Conservation (phyloP, 2,329 filamentous ascomycete genomes). For the Cladophialophora psammophila region DNA sequence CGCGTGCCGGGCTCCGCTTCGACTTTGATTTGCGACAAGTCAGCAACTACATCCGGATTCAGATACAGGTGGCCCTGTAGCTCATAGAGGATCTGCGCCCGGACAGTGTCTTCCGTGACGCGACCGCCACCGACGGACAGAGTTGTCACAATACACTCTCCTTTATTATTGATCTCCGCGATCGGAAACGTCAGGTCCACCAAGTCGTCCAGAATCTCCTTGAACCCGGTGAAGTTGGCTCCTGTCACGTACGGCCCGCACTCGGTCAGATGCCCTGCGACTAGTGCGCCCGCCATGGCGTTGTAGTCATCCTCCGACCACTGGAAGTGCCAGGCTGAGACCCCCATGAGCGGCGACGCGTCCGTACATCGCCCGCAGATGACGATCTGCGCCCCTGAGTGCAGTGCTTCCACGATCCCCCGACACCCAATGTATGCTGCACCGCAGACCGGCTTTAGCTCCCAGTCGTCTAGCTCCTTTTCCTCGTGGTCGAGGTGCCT, state of each 20-base stretch:
- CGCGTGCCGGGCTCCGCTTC: slow-evolving; percentile 44
- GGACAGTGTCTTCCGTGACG: slow-evolving; percentile 49
- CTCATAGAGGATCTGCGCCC: slow-evolving; percentile 59
- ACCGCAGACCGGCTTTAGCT: slow-evolving; percentile 16
- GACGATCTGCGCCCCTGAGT: slow-evolving; percentile 44
- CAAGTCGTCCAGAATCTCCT: slow-evolving; percentile 53
- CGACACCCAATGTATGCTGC: slow-evolving; percentile 59
- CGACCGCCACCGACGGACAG: slow-evolving; percentile 51
- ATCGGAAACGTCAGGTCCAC: slow-evolving; percentile 51
- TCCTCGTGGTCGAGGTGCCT: slow-evolving; percentile 17
- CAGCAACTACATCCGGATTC: slow-evolving; percentile 56
- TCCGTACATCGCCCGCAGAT: slow-evolving; percentile 46
- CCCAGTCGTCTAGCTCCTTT: slow-evolving; percentile 15
- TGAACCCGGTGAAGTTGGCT: slow-evolving; percentile 42
- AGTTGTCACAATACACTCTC: slow-evolving; percentile 57
- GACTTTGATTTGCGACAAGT: slow-evolving; percentile 48
- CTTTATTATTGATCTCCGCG: slow-evolving; percentile 56
- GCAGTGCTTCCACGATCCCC: slow-evolving; percentile 45
- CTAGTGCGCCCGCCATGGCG: slow-evolving; percentile 32
- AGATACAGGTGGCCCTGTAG: slow-evolving; percentile 58
- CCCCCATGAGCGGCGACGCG: slow-evolving; percentile 39
- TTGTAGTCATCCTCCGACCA: slow-evolving; percentile 32
- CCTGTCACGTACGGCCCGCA: slow-evolving; percentile 40
- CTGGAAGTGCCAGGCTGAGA: slow-evolving; percentile 36
- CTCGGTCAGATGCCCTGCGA: slow-evolving; percentile 47